Conservation (phyloP, 148 eudicot genomes). For the Dianthus caryophyllus region DNA sequence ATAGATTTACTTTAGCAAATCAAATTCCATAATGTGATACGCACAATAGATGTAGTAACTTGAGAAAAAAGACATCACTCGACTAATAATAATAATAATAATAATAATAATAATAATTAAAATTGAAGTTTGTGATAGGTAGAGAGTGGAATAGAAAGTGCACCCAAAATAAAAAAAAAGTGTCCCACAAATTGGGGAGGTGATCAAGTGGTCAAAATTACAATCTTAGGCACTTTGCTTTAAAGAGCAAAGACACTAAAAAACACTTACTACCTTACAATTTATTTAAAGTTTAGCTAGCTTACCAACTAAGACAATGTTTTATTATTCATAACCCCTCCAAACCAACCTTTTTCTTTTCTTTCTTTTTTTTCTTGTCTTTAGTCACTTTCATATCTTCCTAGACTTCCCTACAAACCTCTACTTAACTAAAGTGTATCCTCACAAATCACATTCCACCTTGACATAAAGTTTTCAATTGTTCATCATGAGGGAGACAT, state of each 20-base stretch:
- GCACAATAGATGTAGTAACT: no score
- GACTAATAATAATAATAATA: not conserved
- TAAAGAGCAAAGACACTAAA: constrained; percentile 6
- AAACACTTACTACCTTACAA: not conserved
- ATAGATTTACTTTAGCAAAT: no score
- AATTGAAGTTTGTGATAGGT: not conserved
- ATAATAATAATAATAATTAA: not conserved
- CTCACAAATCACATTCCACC: constrained; percentile 5
- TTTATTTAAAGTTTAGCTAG: constrained; percentile 9
- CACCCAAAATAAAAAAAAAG: not conserved
- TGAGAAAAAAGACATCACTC: no score
- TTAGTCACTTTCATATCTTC: constrained; percentile 3
- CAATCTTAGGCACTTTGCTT: constrained; percentile 19
- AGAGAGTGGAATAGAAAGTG: constrained; percentile 4
- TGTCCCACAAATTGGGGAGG: not conserved
- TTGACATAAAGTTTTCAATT: not conserved
- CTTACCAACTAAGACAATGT: constrained; percentile 18
- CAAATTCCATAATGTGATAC: not conserved
- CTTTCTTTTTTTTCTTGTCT: constrained; percentile 1
- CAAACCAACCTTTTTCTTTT: constrained; percentile 18
- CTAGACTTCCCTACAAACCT: not conserved
- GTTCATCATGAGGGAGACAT: constrained; percentile 12
- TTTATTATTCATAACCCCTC: constrained; percentile 13
- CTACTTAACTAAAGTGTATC: not conserved
- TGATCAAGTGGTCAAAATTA: constrained; percentile 1